Evolutionary conservation across 345 rosid species (phyloP), one percentile per base, ranked within the genome.

Genomic region (Boechera retrofracta): DNA sequence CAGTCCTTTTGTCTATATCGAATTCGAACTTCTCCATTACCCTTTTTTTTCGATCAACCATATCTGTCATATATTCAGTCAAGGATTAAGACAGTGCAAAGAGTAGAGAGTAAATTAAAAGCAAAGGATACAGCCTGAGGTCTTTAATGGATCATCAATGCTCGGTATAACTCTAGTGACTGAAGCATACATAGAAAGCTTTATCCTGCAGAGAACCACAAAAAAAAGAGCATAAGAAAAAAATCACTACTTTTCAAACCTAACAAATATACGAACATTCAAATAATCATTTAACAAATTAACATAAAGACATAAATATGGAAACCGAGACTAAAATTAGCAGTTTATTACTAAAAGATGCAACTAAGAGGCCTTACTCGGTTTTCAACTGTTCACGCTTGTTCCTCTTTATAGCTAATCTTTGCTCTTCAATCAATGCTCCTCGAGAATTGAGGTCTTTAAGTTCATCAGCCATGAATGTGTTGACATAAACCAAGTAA

Each of bases 171-270:
- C 71, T 52, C 86, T 86, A 5, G 97, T 86, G 52, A 91, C 85
- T 49, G 89, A 89, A 29, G 91, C 97, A 79, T 83, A 91, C 90
- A 89, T 87, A 0, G 91, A 87, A 52, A 91, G 95, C 85, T 77
- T 85, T 85, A 71, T 86, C 95, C 95, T 91, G 89, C 77, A 81
- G 70, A 61, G 63, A 74, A 69, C 78, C 68, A 38, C 68, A 33
- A 15, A 33, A 60, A 3, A 1, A 16, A 11, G 51, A 53, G 1
- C 57, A 10, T 24, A 31, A 56, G 39, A 32, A 7, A 48, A 15
- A 57, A 36, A 2, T 56, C 10, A 31, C 5, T 12, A 31, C 61
- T 56, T 31, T 3, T 7, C 9, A 56, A 56, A 13, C 10, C 39
- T 31, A 12, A 55, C 16, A 55, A 12, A 3, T 3, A 13, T 2